A percentile compares a stretch with the other conserved stretches of the same genome.
phyloP scores from a whole-genome alignment of 2,329 filamentous ascomycete genomes.

The Elsinoe perseae region DNA sequence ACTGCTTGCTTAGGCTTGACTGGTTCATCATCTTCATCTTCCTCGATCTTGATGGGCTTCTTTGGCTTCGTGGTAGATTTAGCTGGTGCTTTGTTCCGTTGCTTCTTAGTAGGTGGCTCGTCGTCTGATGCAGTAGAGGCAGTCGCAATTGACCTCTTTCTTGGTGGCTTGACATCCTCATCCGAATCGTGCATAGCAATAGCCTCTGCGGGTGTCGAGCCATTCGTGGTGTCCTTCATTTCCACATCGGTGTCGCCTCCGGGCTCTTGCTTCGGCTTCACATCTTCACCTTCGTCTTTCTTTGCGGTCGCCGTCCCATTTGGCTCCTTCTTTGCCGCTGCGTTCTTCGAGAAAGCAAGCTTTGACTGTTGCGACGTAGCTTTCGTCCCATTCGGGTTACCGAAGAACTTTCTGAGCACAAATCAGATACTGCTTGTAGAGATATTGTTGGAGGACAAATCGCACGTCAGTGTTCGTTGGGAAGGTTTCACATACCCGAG shows the following conservation, averaged over 20 bases:
- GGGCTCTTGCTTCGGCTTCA: slow-evolving; percentile 23
- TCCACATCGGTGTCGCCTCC: slow-evolving; percentile 25
- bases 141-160: slow-evolving; percentile 11
- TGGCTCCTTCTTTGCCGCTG: slow-evolving; percentile 19
- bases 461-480: slow-evolving; percentile 68
- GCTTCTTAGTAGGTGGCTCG: slow-evolving; percentile 32
- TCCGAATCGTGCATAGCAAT: slow-evolving; percentile 18
- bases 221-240: slow-evolving; percentile 26
- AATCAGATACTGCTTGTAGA: slow-evolving; percentile 18
- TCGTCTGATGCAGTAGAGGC: slow-evolving; percentile 20
- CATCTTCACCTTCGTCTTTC: slow-evolving; percentile 16
- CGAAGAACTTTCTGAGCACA: slow-evolving; percentile 71
- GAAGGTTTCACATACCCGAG: slow-evolving; percentile 76
- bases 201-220: slow-evolving; percentile 17
- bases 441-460: slow-evolving; percentile 16
- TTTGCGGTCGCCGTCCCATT: slow-evolving; percentile 20
- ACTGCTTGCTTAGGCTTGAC: slow-evolving; percentile 13
- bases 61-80: slow-evolving; percentile 20
- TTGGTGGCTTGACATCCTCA: slow-evolving; percentile 1
- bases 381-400: slow-evolving; percentile 53
- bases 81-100: slow-evolving; percentile 24
- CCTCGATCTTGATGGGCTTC: slow-evolving; percentile 27
- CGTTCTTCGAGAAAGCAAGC: slow-evolving; percentile 56
- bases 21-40: background rate
- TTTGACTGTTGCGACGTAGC: slow-evolving; percentile 65